A percentile compares a stretch with the other conserved stretches of the same genome.
phyloP scores from a whole-genome alignment of 192 early-diverging fungal genomes.

The Backusella sp. region DNA sequence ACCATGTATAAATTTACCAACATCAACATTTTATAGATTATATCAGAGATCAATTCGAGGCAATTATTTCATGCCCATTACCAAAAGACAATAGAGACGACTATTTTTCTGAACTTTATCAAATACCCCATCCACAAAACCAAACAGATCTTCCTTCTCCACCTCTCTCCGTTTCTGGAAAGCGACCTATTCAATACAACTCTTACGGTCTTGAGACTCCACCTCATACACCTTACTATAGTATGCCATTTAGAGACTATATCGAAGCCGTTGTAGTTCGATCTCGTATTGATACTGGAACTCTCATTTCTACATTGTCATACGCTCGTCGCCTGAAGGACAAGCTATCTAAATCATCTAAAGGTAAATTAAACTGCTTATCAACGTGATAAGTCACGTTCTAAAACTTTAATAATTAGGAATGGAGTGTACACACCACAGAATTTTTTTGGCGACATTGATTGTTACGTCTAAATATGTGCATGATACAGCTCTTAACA shows the following conservation, averaged over 20 bases:
- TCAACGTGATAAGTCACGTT: neutral
- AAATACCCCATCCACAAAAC: neutral
- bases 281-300: constrained; percentile 68
- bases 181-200: neutral
- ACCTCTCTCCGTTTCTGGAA: constrained; percentile 5
- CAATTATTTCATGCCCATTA: constrained; percentile 9
- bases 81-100: neutral
- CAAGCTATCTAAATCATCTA: constrained; percentile 64
- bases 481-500: constrained; percentile 75
- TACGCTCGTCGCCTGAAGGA: constrained; percentile 63
- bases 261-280: constrained; percentile 61
- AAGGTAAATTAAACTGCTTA: constrained; percentile 41
- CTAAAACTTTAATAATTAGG: constrained; percentile 23
- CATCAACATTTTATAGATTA: neutral
- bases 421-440: constrained; percentile 76
- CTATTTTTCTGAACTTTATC: neutral
- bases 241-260: constrained; percentile 48
- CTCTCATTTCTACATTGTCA: constrained; percentile 65
- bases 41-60: constrained; percentile 8
- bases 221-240: constrained; percentile 38
- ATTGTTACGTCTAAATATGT: constrained; percentile 75
- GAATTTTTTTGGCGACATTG: constrained; percentile 72
- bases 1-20: neutral
- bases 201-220: constrained; percentile 9
- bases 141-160: constrained; percentile 12